A percentile compares a stretch with the other conserved stretches of the same genome.
Conservation (phyloP, 352 stramenopile genomes). For the Phytophthora chlamydospora region DNA sequence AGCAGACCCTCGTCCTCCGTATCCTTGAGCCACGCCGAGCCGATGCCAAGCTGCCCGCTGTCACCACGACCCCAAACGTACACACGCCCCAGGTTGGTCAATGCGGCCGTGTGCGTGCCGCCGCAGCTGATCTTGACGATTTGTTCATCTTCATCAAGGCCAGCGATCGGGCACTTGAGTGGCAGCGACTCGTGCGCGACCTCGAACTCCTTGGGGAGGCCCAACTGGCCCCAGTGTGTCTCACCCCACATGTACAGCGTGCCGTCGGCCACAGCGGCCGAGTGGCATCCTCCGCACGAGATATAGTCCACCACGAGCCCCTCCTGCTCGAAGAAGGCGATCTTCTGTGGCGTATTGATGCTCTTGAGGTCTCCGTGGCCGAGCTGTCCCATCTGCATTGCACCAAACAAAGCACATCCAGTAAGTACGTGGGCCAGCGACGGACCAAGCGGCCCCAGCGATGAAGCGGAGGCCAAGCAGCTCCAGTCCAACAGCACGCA, state of each 20-base stretch:
- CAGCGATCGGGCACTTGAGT: conserved; percentile 64
- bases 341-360: conserved; percentile 59
- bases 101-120: conserved; percentile 74
- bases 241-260: conserved; percentile 87
- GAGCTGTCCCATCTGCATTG: conserved; percentile 75
- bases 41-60: conserved; percentile 78
- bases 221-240: conserved; percentile 82
- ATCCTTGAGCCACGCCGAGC: conserved; percentile 66
- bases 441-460: not conserved
- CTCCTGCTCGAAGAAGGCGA: conserved; percentile 65
- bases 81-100: conserved; percentile 74
- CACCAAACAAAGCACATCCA: conserved; percentile 11
- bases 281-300: conserved; percentile 84
- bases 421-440: conserved; percentile 9
- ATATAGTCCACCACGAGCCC: conserved; percentile 72
- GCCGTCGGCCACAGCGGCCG: conserved; percentile 73
- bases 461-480: too few species aligned
- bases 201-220: conserved; percentile 67
- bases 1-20: conserved; percentile 66
- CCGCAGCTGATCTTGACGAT: conserved; percentile 85
- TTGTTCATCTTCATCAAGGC: conserved; percentile 50
- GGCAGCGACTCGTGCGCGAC: conserved; percentile 65
- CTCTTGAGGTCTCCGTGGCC: conserved; percentile 80
- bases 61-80: conserved; percentile 84
- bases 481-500: conserved; percentile 28